phyloP scores from a whole-genome alignment of 306 rosid genomes.

The Abrus precatorius region DNA sequence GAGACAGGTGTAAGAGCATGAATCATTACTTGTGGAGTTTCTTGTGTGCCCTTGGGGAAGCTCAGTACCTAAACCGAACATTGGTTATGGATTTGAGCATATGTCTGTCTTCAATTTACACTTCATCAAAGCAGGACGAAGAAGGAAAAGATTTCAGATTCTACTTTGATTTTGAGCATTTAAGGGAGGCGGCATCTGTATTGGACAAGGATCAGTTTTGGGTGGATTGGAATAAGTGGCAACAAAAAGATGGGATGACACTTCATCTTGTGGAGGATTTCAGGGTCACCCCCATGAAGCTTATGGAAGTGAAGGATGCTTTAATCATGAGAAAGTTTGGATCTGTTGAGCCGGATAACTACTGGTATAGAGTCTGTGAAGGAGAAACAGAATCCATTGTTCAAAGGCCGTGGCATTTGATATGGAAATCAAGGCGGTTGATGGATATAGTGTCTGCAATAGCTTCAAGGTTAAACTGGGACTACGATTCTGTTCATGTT shows the following conservation, averaged over 20 bases:
- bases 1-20: conserved; percentile 98
- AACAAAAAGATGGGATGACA: conserved; percentile 69
- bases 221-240: conserved; percentile 90
- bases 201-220: conserved; percentile 92
- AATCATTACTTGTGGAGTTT: conserved; percentile 98
- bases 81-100: conserved; percentile 95
- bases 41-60: conserved; percentile 98
- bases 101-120: conserved; percentile 86
- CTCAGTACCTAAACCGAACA: conserved; percentile 96
- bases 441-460: conserved; percentile 94
- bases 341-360: conserved; percentile 91
- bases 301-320: conserved; percentile 71
- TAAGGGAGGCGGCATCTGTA: conserved; percentile 87
- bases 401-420: conserved; percentile 94
- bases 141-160: conserved; percentile 98
- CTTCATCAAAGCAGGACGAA: conserved; percentile 80
- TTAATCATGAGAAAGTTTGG: conserved; percentile 94
- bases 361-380: conserved; percentile 97
- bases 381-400: conserved; percentile 91
- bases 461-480: conserved; percentile 89
- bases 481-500: conserved; percentile 88
- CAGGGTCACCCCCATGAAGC: conserved; percentile 88
- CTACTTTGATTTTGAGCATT: conserved; percentile 97
- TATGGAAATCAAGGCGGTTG: conserved; percentile 95
- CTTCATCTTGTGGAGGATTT: conserved; percentile 88